Evolutionary conservation across 345 rosid species (phyloP).

Genomic region (Populus nigra): DNA sequence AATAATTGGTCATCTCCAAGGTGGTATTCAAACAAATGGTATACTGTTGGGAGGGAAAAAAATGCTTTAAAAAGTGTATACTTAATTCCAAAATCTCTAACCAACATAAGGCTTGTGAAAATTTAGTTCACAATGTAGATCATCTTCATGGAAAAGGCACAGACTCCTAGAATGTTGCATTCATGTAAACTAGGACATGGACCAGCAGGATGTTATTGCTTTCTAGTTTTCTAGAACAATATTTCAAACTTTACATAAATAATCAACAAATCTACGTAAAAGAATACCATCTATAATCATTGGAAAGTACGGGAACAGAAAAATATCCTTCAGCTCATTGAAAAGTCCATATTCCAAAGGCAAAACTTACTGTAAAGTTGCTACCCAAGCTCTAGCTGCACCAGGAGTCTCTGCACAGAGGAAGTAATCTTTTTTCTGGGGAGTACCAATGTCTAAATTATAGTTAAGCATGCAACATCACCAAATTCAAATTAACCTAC

Average conservation of each 20-base stretch:
- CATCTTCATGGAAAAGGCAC: neutral
- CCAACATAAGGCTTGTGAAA: neutral
- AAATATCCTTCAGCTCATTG: neutral
- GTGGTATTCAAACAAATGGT: neutral
- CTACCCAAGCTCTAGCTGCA: conserved; percentile 97
- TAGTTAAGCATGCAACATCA: conserved; percentile 34
- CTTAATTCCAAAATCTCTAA: neutral
- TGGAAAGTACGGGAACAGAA: neutral
- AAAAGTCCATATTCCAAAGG: neutral
- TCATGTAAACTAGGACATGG: neutral
- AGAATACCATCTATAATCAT: neutral
- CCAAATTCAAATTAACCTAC: conserved; percentile 1
- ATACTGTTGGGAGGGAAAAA: neutral
- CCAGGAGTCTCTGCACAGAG: conserved; percentile 96
- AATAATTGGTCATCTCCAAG: neutral
- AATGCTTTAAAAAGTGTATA: neutral
- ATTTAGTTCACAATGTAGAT: neutral
- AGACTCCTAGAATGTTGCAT: neutral
- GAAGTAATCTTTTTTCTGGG: conserved; percentile 93
- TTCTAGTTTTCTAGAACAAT: neutral
- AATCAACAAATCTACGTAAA: neutral
- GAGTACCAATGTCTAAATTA: conserved; percentile 83
- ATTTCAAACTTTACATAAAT: neutral
- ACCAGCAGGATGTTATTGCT: neutral
- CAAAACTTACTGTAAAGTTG: conserved; percentile 82